Evolutionary conservation across 371 early-diverging fungal species (phyloP), one percentile per base, ranked within the genome.

Genomic region (Apophysomyces sp.): DNA sequence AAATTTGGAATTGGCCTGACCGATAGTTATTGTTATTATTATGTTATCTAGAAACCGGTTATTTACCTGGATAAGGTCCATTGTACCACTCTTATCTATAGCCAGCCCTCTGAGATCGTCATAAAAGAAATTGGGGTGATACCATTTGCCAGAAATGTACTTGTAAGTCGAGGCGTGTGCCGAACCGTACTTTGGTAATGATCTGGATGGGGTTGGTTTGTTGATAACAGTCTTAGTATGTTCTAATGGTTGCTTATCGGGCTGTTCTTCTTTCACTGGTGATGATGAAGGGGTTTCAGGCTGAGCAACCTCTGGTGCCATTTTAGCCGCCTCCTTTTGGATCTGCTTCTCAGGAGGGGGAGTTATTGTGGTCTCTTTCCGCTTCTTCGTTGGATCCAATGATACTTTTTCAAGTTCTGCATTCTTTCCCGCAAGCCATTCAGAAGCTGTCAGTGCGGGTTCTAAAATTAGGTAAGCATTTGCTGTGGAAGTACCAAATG

Each of bases 21-120:
- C 29, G 6, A 55, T 8, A 15, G 26, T 41, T 8, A 7, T 53
- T n/a, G 11, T 21, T 55, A 9, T 44, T 57, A 12, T 16, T n/a
- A 13, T 52, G 39, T 44, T 21, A 21, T 8, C 16, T 18, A 21
- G 34, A 21, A 16, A 12, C 18, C 18, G n/a, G 27, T 13, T 5
- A 9, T 55, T 63, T 72, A 82, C 85, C 66, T 89, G 80, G 16
- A 91, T 80, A 26, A 86, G 66, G 37, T 87, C 83, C 52, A 81
- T 81, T 28, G 89, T 91, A 34, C 87, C 88, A n/a, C 86, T 73
- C 24, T 91, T 80, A 56, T 81, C 83, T 58, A 82, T 76, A 55
- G 87, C 87, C 8, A 89, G 77, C 0, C 82, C 83, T 24, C 72
- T 74, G 16, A 94, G 71, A 69, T 85, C 88, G 4, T 88, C 88